Evolutionary conservation across 768 basidiomycete genomes (phyloP), one percentile per base, ranked within the genome.

Genomic region (Boletus sensibilis): DNA sequence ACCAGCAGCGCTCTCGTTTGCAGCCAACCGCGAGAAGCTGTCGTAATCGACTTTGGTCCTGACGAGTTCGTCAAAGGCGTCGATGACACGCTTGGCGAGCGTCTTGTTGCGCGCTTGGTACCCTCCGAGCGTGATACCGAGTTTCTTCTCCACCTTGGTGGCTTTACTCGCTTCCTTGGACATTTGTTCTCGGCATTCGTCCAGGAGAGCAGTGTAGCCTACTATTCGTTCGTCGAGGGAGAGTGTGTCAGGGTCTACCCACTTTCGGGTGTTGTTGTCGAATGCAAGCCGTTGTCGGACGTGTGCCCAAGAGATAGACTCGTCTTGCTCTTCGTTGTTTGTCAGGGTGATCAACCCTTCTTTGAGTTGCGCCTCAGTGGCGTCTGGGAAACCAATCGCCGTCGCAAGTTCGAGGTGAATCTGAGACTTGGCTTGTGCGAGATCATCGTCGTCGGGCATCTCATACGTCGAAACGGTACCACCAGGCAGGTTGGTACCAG

Each of bases 111-210:
- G 84, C 38, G 82, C 80, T 67, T 91, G 84, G 70, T 98, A 98
- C 10, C 97, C 97, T n/a, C 94, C 94, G 3, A 98, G 82, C 14
- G 83, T 82, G 55, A 94, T 84, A 10, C 79, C 81, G 11, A 98
- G 82, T 71, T 94, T 96, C 82, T 94, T 97, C 78, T 98, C 96
- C 6, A 79, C 68, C 77, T 97, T 98, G 21, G 82, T 72, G 0
- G 90, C 88, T 68, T 89, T 92, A 52, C 79, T 81, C 0, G 91
- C 90, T 66, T 95, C 90, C 67, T 83, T 85, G 34, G 84, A 74
- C 87, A 99, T 93, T 48, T 75, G 70, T 16, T 87, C 86, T 27
- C 87, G 83, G 52, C 78, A 78, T 49, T 84, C 78, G 8, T 82
- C 78, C 53, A 96, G 76, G 37, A 89, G 73, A 7, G 78, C 69